Evolutionary conservation across 2,329 filamentous ascomycete genomes (phyloP).

Genomic region (Colletotrichum trifolii): DNA sequence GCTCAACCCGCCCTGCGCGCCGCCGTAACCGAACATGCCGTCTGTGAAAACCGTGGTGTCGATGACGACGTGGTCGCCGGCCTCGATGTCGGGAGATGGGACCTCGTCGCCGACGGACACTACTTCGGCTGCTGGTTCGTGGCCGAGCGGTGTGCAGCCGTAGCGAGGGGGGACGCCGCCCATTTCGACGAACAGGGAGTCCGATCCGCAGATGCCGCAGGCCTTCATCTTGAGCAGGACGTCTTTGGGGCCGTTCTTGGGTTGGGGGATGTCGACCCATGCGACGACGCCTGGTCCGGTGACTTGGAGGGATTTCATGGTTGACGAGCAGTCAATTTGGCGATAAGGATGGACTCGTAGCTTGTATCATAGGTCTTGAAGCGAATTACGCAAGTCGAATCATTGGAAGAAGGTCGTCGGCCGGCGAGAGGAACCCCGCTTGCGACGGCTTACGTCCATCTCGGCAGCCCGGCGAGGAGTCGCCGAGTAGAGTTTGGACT

Average conservation of each 20-base stretch:
- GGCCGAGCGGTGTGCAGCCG: not conserved
- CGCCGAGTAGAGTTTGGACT: too few relatives aligned
- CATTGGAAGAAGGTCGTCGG: too few relatives aligned
- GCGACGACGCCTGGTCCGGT: not conserved
- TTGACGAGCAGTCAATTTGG: too few relatives aligned
- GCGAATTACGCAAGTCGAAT: too few relatives aligned
- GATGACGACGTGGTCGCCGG: slow-evolving; percentile 18
- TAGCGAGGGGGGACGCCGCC: slow-evolving; percentile 10
- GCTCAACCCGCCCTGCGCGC: slow-evolving; percentile 13
- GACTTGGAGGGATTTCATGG: slow-evolving; percentile 1
- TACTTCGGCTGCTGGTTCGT: slow-evolving; percentile 22
- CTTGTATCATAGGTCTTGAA: too few relatives aligned
- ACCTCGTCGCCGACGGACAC: slow-evolving; percentile 3
- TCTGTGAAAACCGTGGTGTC: slow-evolving; percentile 7
- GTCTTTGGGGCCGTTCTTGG: slow-evolving; percentile 8
- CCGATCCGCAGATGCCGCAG: slow-evolving; percentile 23
- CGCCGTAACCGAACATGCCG: slow-evolving; percentile 2
- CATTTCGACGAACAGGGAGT: not conserved
- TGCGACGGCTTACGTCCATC: too few relatives aligned
- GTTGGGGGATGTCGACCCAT: slow-evolving; percentile 17
- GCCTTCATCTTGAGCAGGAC: slow-evolving; percentile 19
- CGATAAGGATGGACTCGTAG: too few relatives aligned
- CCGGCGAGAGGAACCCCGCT: too few relatives aligned
- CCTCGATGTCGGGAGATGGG: not conserved
- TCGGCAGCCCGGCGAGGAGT: too few relatives aligned